Evolutionary conservation across 169 alveolate genomes (phyloP).

Genomic region (Perkinsus chesapeaki): DNA sequence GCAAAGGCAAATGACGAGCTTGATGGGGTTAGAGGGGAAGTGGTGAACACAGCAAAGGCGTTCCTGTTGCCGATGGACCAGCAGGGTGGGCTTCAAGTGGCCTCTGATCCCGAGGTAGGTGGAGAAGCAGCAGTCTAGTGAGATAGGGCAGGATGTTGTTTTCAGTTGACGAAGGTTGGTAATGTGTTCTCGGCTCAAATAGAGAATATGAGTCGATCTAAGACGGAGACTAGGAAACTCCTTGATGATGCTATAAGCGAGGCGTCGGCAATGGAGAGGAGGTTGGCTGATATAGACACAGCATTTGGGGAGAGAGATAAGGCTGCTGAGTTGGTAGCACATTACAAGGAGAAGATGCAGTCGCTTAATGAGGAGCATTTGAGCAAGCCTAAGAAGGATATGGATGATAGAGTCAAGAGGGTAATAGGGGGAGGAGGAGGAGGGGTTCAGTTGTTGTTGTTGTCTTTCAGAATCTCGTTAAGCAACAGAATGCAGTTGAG

Average conservation of each 20-base stretch:
- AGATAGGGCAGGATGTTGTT: background rate
- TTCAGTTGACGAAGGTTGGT: background rate
- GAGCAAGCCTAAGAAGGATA: background rate
- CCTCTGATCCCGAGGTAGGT: background rate
- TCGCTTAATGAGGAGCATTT: background rate
- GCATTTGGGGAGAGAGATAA: background rate
- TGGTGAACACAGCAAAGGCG: background rate
- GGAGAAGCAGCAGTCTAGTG: background rate
- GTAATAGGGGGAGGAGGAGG: background rate
- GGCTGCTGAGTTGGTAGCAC: background rate
- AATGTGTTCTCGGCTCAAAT: background rate
- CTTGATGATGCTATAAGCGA: background rate
- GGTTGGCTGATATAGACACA: background rate
- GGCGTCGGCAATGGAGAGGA: background rate
- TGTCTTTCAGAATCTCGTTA: background rate
- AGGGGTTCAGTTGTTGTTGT: background rate
- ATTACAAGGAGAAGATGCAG: background rate
- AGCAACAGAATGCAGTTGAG: background rate
- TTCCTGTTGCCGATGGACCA: background rate
- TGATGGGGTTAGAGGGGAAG: background rate
- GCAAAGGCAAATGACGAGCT: background rate
- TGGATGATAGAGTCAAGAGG: background rate
- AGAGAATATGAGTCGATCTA: background rate
- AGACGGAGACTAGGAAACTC: background rate
- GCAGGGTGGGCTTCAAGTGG: background rate